Evolutionary conservation across 2,329 filamentous ascomycete genomes (phyloP), one percentile per base, ranked within the genome.

Genomic region (Botrytis deweyae): DNA sequence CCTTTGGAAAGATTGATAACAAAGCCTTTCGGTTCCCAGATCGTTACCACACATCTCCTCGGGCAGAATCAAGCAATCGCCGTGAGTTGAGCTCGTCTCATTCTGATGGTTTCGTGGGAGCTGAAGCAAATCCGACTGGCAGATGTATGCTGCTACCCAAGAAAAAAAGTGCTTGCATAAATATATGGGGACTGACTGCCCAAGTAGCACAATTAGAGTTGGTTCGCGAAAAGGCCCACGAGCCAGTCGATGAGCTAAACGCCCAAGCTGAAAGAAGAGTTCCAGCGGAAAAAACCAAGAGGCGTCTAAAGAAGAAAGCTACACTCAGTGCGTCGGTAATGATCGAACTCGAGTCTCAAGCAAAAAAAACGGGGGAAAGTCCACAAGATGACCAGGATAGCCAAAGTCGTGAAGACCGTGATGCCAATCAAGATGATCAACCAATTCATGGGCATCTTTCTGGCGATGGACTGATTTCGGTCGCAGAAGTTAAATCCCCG

Each of bases 61-160:
- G 36, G 22, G 40, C 16, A 18, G 25, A 14, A 20, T 33, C 42
- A 36, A 20, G 44, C 72, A 16, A 36, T 33, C n/a, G 8, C 49
- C 36, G 8, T 58, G 38, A 58, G 10, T 6, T 59, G 29, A 33
- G 18, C 66, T 65, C 65, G 44, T 75, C 72, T 14, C 77, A 75
- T 42, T 78, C 76, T 1, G 79, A 80, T 69, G 79, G 79, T 0
- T 80, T 80, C 72, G 74, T 77, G 49, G 78, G 77, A 14, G 72
- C 74, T 29, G 79, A 80, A 72, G 76, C 74, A 25, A 40, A 73
- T 20, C 76, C 77, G 5, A 79, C 74, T n/a, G 79, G 78, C 4
- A 55, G 64, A 38, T 72, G 62, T 40, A 80, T 80, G 78, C 75
- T 73, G 25, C n/a, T 75, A 18, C 61, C 58, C 46, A 69, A 69